These are phyloP conservation scores for Carex cristatella DNA, from an alignment of 176 grass and related monocot genomes.

Conservation along the genomic window DNA sequence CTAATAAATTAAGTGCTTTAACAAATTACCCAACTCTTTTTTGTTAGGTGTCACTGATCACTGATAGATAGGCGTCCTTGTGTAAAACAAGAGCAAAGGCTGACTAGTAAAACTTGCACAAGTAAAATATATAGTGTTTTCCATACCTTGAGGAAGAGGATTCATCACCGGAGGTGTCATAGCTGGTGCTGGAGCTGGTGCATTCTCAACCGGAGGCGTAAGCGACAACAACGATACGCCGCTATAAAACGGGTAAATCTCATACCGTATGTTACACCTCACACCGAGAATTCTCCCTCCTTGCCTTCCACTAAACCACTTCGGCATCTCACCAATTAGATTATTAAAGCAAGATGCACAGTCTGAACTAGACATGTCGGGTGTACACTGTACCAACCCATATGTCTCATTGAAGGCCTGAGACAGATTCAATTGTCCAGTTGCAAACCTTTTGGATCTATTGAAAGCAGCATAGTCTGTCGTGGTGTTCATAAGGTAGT, in stretches of 20 bases:
- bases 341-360: background rate
- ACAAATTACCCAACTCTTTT: background rate
- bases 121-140: background rate
- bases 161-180: background rate
- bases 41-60: too few species aligned
- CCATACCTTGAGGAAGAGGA: background rate
- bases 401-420: background rate
- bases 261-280: background rate
- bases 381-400: background rate
- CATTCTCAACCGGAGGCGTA: background rate
- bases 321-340: background rate
- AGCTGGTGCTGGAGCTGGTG: background rate
- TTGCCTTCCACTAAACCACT: background rate
- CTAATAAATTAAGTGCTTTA: background rate
- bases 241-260: slow-evolving; percentile 4
- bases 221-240: background rate
- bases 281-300: background rate
- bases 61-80: background rate
- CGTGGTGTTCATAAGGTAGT: background rate
- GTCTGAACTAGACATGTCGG: background rate
- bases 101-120: background rate
- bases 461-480: background rate
- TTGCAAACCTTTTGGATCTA: background rate
- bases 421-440: background rate
- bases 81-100: background rate